A percentile compares a stretch with the other conserved stretches of the same genome.
Evolutionary conservation across 179 eudicot genomes (phyloP).

Genomic region (Vitellaria paradoxa): DNA sequence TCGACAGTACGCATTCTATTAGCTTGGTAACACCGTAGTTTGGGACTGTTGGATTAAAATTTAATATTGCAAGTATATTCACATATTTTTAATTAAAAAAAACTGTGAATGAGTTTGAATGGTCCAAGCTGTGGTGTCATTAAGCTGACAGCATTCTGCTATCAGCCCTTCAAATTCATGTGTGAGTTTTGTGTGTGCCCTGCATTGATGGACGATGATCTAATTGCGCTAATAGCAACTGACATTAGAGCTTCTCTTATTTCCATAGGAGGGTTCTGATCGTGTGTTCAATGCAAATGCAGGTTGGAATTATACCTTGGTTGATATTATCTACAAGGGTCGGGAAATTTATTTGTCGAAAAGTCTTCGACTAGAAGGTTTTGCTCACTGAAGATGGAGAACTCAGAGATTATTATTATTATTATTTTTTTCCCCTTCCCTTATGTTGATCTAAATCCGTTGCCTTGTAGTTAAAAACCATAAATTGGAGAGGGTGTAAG

Average conservation of each 20-base stretch:
- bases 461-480: background rate
- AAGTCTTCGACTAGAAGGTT: constrained; percentile 18
- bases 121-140: no score
- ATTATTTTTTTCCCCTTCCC: background rate
- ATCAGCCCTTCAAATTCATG: no score
- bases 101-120: no score
- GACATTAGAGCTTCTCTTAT: background rate
- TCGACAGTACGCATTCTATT: no score
- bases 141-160: no score
- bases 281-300: constrained; percentile 5
- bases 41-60: no score
- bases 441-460: background rate
- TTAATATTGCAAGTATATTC: no score
- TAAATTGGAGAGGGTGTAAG: background rate
- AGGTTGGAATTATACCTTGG: constrained; percentile 32
- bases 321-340: constrained; percentile 34
- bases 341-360: constrained; percentile 24
- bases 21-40: no score
- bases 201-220: background rate
- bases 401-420: no score
- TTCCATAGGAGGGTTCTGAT: background rate
- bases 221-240: background rate
- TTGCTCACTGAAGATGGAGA: background rate
- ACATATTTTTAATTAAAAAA: no score
- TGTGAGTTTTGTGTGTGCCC: background rate